Percentiles rank a stretch among this genome's conserved stretches.
phyloP scores from a whole-genome alignment of 495 filamentous ascomycete genomes.

The Lasiosphaeria miniovina region DNA sequence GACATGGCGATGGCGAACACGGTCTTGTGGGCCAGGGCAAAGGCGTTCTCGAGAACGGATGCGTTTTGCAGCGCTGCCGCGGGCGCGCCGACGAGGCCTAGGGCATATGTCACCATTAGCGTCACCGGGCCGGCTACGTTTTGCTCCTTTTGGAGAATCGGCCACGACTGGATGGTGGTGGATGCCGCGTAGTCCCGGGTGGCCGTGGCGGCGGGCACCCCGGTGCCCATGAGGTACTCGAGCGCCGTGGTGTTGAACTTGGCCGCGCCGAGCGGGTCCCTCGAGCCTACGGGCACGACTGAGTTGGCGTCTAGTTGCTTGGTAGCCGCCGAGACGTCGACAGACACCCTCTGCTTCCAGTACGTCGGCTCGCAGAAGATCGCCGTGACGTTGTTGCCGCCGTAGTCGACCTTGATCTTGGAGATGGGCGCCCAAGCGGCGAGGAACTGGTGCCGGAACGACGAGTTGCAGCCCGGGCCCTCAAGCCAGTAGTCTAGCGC shows the following conservation, averaged over 20 bases:
- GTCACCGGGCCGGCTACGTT: neutral
- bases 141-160: too few species aligned
- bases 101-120: neutral
- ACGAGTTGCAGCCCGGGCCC: constrained; percentile 20
- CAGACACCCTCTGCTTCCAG: neutral
- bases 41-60: too few species aligned
- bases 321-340: neutral
- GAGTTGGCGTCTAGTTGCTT: neutral
- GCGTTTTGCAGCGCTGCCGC: too few species aligned
- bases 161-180: neutral
- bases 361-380: constrained; percentile 1
- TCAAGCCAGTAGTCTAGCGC: constrained; percentile 22
- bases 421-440: constrained; percentile 21
- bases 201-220: neutral
- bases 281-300: constrained; percentile 2
- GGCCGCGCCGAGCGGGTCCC: constrained; percentile 15
- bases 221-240: constrained; percentile 29
- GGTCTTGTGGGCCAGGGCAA: neutral
- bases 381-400: neutral
- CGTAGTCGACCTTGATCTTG: neutral
- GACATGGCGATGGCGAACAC: neutral
- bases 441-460: constrained; percentile 29
- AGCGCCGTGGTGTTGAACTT: constrained; percentile 38
- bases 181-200: constrained; percentile 1
- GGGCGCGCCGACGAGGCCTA: too few species aligned